A percentile compares a stretch with the other conserved stretches of the same genome.
These are phyloP conservation scores for Skeletonema potamos DNA, from an alignment of 108 stramenopile species.

Conservation along the genomic window DNA sequence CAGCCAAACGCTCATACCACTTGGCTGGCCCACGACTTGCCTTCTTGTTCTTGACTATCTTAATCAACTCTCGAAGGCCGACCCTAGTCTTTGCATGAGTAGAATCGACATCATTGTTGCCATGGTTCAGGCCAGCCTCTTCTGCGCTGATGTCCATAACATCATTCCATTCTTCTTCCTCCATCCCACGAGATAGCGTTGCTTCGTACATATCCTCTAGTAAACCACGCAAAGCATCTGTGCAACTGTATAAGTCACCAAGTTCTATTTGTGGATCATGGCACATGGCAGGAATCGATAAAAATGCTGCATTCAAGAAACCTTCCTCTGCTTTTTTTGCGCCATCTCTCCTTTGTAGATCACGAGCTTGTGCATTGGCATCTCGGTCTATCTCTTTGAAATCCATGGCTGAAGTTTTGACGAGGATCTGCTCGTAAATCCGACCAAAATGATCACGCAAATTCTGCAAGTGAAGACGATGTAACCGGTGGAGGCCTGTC, in stretches of 20 bases:
- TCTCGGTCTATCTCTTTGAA: conserved; percentile 29
- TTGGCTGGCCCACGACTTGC: conserved; percentile 38
- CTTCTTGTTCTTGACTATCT: conserved; percentile 24
- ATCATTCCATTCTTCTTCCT: conserved; percentile 48
- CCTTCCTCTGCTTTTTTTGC: conserved; percentile 55
- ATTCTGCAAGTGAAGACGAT: conserved; percentile 34
- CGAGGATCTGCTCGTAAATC: conserved; percentile 32
- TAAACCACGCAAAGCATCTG: conserved; percentile 53
- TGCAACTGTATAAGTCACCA: conserved; percentile 42
- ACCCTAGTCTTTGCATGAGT: conserved; percentile 12
- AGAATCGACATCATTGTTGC: neutral
- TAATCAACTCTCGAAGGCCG: conserved; percentile 41
- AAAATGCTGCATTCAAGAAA: conserved; percentile 57
- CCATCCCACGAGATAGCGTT: conserved; percentile 44
- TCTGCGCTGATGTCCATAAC: conserved; percentile 28
- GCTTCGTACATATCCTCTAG: conserved; percentile 75
- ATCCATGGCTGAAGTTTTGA: conserved; percentile 42
- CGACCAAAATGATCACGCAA: conserved; percentile 49
- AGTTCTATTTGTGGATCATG: conserved; percentile 29
- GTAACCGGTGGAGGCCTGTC: conserved; percentile 30
- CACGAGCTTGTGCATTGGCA: conserved; percentile 5
- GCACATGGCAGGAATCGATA: conserved; percentile 58
- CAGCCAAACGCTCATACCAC: conserved; percentile 78
- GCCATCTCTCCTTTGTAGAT: conserved; percentile 25
- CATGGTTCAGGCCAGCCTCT: neutral